Evolutionary conservation across 2,329 filamentous ascomycete genomes (phyloP).

Genomic region (Trichophyton schoenleinii): DNA sequence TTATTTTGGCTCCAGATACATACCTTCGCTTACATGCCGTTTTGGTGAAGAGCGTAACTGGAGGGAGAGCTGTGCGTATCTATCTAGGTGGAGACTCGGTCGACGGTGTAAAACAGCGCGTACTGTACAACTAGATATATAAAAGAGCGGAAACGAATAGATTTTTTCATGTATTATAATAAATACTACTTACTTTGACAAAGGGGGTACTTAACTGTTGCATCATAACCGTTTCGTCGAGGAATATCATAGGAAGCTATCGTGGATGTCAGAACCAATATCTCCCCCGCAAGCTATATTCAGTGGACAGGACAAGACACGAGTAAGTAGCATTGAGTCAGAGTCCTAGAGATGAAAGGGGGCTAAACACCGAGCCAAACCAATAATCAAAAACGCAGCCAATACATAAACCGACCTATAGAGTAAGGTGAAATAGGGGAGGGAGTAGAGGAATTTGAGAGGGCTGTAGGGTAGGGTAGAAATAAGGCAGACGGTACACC

Average conservation of each 20-base stretch:
- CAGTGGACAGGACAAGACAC: no score
- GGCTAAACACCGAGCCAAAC: background rate
- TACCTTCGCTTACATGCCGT: background rate
- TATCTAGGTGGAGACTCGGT: background rate
- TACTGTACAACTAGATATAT: constrained; percentile 4
- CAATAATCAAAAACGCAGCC: background rate
- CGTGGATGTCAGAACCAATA: no score
- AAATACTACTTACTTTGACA: background rate
- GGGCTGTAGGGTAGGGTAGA: background rate
- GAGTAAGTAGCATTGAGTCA: background rate
- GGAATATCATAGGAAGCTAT: background rate
- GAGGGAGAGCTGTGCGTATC: background rate
- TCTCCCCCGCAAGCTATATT: no score
- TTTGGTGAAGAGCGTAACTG: background rate
- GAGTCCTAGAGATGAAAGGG: background rate
- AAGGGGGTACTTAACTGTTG: no score
- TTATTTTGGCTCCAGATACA: background rate
- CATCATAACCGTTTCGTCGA: background rate
- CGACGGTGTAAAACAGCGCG: background rate
- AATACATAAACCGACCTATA: background rate
- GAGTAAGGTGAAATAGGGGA: background rate
- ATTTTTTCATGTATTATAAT: constrained; percentile 3
- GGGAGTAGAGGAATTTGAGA: background rate
- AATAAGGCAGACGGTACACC: background rate
- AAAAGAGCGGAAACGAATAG: constrained; percentile 3